A percentile compares a stretch with the other conserved stretches of the same genome.
Evolutionary conservation across 768 basidiomycete genomes (phyloP).

Genomic region (Pleurotus eryngii): DNA sequence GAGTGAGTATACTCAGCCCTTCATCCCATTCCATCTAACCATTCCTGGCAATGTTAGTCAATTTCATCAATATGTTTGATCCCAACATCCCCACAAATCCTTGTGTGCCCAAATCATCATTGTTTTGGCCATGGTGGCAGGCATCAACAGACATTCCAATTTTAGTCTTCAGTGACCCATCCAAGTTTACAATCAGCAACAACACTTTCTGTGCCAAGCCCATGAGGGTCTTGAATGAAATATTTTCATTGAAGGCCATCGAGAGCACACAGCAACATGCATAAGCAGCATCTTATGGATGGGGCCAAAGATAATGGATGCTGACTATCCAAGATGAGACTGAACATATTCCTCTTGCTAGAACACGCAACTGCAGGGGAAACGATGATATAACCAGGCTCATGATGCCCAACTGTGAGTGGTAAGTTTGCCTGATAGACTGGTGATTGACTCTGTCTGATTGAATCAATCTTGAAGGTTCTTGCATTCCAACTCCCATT

Average conservation of each 20-base stretch:
- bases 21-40: neutral
- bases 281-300: too few species aligned
- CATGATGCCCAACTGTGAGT: too few species aligned
- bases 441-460: too few species aligned
- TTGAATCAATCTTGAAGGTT: too few species aligned
- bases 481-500: too few species aligned
- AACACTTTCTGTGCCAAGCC: constrained; percentile 10
- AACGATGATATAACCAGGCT: too few species aligned
- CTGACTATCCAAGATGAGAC: too few species aligned
- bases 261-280: too few species aligned
- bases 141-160: neutral
- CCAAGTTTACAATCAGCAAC: constrained; percentile 11
- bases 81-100: constrained; percentile 17
- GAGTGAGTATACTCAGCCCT: neutral
- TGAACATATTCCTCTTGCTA: too few species aligned
- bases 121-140: constrained; percentile 14
- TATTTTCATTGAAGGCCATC: neutral
- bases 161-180: constrained; percentile 12
- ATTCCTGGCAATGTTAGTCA: constrained; percentile 2
- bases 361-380: too few species aligned
- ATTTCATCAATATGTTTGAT: constrained; percentile 17
- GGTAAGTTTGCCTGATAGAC: too few species aligned
- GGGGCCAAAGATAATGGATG: too few species aligned
- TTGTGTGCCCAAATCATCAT: neutral
- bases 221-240: neutral